Evolutionary conservation across 805 yeast species (phyloP).

Genomic region (Saturnispora galanensis): DNA sequence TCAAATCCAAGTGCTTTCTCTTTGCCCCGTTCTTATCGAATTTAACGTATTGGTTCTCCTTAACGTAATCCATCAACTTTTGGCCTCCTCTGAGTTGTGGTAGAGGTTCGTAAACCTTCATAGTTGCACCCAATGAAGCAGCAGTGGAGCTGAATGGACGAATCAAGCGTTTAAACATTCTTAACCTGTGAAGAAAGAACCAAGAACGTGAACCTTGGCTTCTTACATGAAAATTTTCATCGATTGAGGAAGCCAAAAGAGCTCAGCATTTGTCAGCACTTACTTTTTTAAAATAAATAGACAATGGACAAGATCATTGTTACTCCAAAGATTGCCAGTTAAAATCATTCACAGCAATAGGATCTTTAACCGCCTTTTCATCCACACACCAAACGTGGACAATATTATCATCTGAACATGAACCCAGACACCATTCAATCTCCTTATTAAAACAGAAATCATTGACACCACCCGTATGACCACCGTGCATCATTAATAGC

Average conservation of each 20-base stretch:
- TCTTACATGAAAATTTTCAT: too few relatives aligned
- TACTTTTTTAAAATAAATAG: background rate
- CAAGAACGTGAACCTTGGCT: too few relatives aligned
- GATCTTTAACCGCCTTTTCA: slow-evolving; percentile 23
- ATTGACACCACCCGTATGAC: slow-evolving; percentile 70
- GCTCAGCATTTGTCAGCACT: background rate
- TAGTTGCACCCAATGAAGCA: slow-evolving; percentile 10
- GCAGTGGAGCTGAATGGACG: slow-evolving; percentile 9
- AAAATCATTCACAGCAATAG: slow-evolving; percentile 8
- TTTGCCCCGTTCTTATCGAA: slow-evolving; percentile 70
- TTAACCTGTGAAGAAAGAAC: too few relatives aligned
- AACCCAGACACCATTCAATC: slow-evolving; percentile 68
- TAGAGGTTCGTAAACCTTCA: slow-evolving; percentile 39
- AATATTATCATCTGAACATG: slow-evolving; percentile 52
- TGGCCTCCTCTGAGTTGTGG: slow-evolving; percentile 40
- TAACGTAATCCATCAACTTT: slow-evolving; percentile 35
- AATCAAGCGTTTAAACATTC: slow-evolving; percentile 3
- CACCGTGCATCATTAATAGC: slow-evolving; percentile 84
- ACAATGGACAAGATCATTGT: background rate
- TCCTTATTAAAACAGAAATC: slow-evolving; percentile 64
- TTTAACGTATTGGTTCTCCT: slow-evolving; percentile 40
- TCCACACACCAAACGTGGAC: slow-evolving; percentile 50
- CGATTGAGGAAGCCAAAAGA: background rate
- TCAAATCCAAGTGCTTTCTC: slow-evolving; percentile 40
- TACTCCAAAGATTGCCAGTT: slow-evolving; percentile 4